Evolutionary conservation across 2,329 filamentous ascomycete genomes (phyloP), one percentile per base, ranked within the genome.

Genomic region (Erysiphe pulchra): DNA sequence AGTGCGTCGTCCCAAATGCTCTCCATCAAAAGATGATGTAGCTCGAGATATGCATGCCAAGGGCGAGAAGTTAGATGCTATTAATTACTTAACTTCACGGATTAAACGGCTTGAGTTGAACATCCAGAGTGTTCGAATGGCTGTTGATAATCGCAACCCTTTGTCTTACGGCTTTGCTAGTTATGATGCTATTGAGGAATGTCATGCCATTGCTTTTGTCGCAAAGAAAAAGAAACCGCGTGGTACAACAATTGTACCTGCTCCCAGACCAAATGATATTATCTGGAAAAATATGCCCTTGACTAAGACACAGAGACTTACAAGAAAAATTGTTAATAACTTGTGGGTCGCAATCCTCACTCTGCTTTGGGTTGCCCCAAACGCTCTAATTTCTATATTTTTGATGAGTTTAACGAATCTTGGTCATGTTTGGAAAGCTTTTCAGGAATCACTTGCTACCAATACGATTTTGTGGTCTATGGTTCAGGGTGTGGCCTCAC

Each of bases 271-370:
- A 2, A 84, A 81, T 57, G 87, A 95, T 58, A 73, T 98, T 45
- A 92, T 98, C 51, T 98, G 90, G 90, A 79, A 84, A 58, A 98
- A 98, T 56, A 71, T 98, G 64, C 70, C 75, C 6, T 64, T 95
- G 47, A 73, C 69, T 14, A 75, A 75, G 36, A 65, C 71, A 28
- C 71, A 75, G 1, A 73, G 86, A 45, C 71, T 70, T 50, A 80
- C 79, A 64, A 79, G 79, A 54, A 69, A 77, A 36, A 69, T 87
- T 50, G 68, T 84, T 55, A 92, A 90, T 62, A 80, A 80, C 49
- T 60, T 93, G 47, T 94, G 86, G 84, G 77, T 93, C 38, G 65
- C 71, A 2, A 54, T 87, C 0, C 63, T 98, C 45, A 95, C 87
- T 0, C 49, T 92, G 1, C 57, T 92, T 8, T 98, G 86, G 80